Evolutionary conservation across 2,329 filamentous ascomycete species (phyloP).

Genomic region (Didymella pinodella): DNA sequence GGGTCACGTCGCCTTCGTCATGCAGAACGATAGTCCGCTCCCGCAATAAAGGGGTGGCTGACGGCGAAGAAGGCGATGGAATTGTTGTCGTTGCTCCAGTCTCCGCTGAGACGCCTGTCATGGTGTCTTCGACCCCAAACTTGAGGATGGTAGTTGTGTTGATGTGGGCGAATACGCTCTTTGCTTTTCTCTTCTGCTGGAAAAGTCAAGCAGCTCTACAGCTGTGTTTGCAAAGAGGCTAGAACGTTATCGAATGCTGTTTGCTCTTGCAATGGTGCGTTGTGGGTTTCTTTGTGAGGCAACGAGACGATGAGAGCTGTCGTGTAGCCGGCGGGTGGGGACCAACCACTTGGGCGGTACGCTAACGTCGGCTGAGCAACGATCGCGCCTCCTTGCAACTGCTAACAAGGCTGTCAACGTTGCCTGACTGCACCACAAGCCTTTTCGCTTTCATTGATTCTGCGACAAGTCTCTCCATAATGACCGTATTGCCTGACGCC

Average conservation of each 20-base stretch:
- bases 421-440: background rate
- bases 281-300: background rate
- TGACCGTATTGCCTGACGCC: background rate
- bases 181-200: too few relatives aligned
- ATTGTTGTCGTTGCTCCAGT: too few relatives aligned
- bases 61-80: too few relatives aligned
- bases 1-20: background rate
- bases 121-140: too few relatives aligned
- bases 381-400: conserved; percentile 4
- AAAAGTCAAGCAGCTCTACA: too few relatives aligned
- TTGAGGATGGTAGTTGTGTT: too few relatives aligned
- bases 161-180: too few relatives aligned
- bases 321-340: background rate
- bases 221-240: too few relatives aligned
- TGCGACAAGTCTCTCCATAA: background rate
- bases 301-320: background rate
- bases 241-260: background rate
- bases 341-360: background rate
- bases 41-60: background rate
- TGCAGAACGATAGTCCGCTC: background rate
- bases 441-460: background rate
- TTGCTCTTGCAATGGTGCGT: background rate
- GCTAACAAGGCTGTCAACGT: conserved; percentile 1
- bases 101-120: too few relatives aligned
- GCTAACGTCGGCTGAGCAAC: background rate